Percentiles rank a stretch among this genome's conserved stretches.
Evolutionary conservation across 768 basidiomycete species (phyloP).

Genomic region (Neoboletus magnificus): DNA sequence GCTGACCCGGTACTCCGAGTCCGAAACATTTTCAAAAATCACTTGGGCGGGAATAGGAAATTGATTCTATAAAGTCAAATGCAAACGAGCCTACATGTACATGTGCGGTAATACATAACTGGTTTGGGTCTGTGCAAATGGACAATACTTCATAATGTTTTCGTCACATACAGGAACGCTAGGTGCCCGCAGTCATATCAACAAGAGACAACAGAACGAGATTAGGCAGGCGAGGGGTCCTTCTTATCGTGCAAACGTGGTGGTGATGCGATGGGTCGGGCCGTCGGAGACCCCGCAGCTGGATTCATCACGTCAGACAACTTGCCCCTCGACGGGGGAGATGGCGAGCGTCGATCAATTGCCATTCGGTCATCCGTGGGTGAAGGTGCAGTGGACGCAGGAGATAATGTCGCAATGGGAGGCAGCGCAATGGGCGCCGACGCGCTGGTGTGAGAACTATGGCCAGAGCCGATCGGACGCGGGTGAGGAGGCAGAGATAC

Average conservation of each 20-base stretch:
- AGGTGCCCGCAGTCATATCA: slow-evolving; percentile 1
- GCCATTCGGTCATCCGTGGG: slow-evolving; percentile 41
- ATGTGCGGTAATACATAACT: slow-evolving; percentile 28
- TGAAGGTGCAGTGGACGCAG: slow-evolving; percentile 54
- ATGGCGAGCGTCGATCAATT: slow-evolving; percentile 40
- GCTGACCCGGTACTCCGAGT: neutral
- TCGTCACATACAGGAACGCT: slow-evolving; percentile 16
- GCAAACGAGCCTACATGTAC: slow-evolving; percentile 25
- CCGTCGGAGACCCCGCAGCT: slow-evolving; percentile 47
- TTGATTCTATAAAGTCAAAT: slow-evolving; percentile 16
- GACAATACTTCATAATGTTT: slow-evolving; percentile 23
- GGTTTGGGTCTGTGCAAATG: slow-evolving; percentile 15
- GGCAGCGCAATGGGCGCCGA: slow-evolving; percentile 54
- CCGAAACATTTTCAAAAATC: neutral
- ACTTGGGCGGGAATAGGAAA: neutral
- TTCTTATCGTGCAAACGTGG: slow-evolving; percentile 38
- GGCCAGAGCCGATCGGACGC: slow-evolving; percentile 59
- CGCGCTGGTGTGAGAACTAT: slow-evolving; percentile 37
- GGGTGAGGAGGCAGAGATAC: slow-evolving; percentile 71
- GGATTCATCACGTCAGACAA: slow-evolving; percentile 50
- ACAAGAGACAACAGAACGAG: slow-evolving; percentile 10
- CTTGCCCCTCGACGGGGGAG: slow-evolving; percentile 53
- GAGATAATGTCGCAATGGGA: slow-evolving; percentile 67
- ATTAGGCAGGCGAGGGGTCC: slow-evolving; percentile 27
- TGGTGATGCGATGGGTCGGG: slow-evolving; percentile 56